A percentile compares a stretch with the other conserved stretches of the same genome.
Conservation (phyloP, 1,139 yeast genomes). For the Hemisphaericaspora xylanilytica region DNA sequence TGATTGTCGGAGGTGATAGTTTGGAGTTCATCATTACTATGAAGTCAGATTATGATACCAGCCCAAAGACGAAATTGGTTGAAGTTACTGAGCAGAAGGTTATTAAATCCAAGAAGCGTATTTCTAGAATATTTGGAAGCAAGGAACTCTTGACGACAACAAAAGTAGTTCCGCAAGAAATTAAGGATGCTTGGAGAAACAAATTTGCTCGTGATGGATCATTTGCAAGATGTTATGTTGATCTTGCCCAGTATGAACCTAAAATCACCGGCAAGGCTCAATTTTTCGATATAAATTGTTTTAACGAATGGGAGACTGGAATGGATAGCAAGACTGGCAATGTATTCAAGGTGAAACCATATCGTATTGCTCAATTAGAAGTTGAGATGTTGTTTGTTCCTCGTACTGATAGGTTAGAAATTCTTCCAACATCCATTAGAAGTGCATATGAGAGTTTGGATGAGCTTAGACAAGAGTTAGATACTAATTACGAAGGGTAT, state of each 20-base stretch:
- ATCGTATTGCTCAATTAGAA: slow-evolving; percentile 64
- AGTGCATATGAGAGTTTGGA: slow-evolving; percentile 54
- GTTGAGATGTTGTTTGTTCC: slow-evolving; percentile 74
- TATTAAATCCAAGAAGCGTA: slow-evolving; percentile 44
- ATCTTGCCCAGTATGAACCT: slow-evolving; percentile 57
- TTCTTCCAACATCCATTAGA: slow-evolving; percentile 63
- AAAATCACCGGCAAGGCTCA: slow-evolving; percentile 53
- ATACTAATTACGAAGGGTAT: slow-evolving; percentile 52
- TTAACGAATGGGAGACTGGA: slow-evolving; percentile 76
- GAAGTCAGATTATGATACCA: slow-evolving; percentile 56
- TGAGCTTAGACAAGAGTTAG: slow-evolving; percentile 42
- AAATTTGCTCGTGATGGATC: slow-evolving; percentile 83
- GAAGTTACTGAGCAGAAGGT: slow-evolving; percentile 57
- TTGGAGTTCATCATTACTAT: slow-evolving; percentile 73
- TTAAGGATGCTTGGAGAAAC: slow-evolving; percentile 53
- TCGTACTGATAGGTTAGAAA: slow-evolving; percentile 52
- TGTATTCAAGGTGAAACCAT: slow-evolving; percentile 37
- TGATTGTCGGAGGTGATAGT: slow-evolving; percentile 63
- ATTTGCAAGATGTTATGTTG: slow-evolving; percentile 72
- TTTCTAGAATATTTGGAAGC: slow-evolving; percentile 49
- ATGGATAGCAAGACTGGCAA: slow-evolving; percentile 24
- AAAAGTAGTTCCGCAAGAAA: slow-evolving; percentile 50
- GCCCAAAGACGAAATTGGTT: slow-evolving; percentile 51
- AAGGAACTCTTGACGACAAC: slow-evolving; percentile 53
- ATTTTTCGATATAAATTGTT: slow-evolving; percentile 57